Evolutionary conservation across 805 yeast species (phyloP).

Genomic region (Saturnispora sanitii): DNA sequence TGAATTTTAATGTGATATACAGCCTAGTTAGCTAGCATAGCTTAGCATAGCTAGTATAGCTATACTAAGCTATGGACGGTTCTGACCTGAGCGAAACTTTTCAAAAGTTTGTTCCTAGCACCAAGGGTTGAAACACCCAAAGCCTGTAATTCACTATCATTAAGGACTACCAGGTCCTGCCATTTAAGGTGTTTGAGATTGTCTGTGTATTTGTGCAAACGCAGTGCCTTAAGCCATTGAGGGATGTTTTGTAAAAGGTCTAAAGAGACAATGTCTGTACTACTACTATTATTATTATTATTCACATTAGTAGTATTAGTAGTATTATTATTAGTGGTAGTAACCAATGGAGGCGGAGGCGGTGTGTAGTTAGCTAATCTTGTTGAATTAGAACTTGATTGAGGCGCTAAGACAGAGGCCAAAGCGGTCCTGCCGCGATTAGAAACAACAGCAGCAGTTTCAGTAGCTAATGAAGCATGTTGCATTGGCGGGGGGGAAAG

Average conservation of each 20-base stretch:
- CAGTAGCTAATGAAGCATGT: too few species aligned
- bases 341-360: not conserved
- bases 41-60: too few species aligned
- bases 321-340: not conserved
- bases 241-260: slow-evolving; percentile 69
- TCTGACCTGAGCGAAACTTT: slow-evolving; percentile 80
- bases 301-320: slow-evolving; percentile 6
- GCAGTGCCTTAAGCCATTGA: slow-evolving; percentile 79
- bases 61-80: slow-evolving; percentile 27
- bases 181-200: slow-evolving; percentile 67
- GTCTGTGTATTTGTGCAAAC: slow-evolving; percentile 91
- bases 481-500: too few species aligned
- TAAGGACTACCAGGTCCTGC: slow-evolving; percentile 64
- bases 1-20: too few species aligned
- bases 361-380: too few species aligned
- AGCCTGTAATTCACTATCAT: slow-evolving; percentile 58
- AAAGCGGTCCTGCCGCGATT: too few species aligned
- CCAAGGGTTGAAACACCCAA: slow-evolving; percentile 92
- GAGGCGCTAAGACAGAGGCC: too few species aligned
- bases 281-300: too few species aligned
- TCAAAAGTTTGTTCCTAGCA: slow-evolving; percentile 85
- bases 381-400: too few species aligned
- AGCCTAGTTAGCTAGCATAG: too few species aligned
- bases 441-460: too few species aligned
- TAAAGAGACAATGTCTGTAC: slow-evolving; percentile 41